phyloP scores from a whole-genome alignment of 2,329 filamentous ascomycete genomes.

The Paecilomyces variotii region DNA sequence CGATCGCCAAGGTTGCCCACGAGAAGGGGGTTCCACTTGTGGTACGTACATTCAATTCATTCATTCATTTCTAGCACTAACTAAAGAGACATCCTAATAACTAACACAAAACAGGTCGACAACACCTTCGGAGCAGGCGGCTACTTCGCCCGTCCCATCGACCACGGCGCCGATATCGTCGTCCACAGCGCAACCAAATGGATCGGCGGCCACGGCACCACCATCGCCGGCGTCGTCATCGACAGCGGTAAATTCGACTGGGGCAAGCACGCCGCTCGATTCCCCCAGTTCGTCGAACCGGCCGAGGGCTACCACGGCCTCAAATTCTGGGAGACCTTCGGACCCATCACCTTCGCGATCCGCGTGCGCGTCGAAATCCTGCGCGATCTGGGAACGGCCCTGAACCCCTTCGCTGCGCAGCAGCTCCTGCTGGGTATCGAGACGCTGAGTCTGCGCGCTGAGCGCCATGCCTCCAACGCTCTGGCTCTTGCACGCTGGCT shows the following conservation, averaged over 20 bases:
- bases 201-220: slow-evolving; percentile 94
- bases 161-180: slow-evolving; percentile 87
- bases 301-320: slow-evolving; percentile 84
- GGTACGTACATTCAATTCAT: slow-evolving; percentile 26
- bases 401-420: slow-evolving; percentile 90
- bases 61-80: too few relatives aligned
- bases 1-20: slow-evolving; percentile 72
- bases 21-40: slow-evolving; percentile 59
- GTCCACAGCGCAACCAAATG: slow-evolving; percentile 94
- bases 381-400: slow-evolving; percentile 70
- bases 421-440: slow-evolving; percentile 84
- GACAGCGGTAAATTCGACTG: slow-evolving; percentile 92
- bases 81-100: background rate
- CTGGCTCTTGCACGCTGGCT: slow-evolving; percentile 73
- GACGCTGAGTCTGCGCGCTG: slow-evolving; percentile 77
- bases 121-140: slow-evolving; percentile 95
- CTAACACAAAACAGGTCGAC: slow-evolving; percentile 53
- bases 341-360: slow-evolving; percentile 71
- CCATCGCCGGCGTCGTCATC: slow-evolving; percentile 76
- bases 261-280: slow-evolving; percentile 73
- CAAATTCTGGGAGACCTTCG: slow-evolving; percentile 88
- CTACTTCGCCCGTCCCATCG: slow-evolving; percentile 77
- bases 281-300: slow-evolving; percentile 88
- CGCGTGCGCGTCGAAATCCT: slow-evolving; percentile 82
- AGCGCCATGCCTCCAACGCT: slow-evolving; percentile 81